These are phyloP conservation scores for Acaromyces ingoldii DNA, from an alignment of 1,284 basidiomycete genomes.

Conservation along the genomic window DNA sequence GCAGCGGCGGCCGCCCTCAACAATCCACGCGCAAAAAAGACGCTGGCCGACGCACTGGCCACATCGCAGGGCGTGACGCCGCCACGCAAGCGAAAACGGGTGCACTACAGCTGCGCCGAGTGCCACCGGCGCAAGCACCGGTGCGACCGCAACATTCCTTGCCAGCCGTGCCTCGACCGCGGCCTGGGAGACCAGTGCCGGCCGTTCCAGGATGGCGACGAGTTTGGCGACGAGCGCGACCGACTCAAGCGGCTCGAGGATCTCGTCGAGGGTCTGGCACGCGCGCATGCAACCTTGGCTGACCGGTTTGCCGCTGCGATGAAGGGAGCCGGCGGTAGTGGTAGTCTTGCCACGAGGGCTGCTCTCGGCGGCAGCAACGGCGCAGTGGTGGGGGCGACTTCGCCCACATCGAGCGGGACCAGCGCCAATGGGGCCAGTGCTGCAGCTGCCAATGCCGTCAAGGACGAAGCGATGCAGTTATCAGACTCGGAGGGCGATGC, in stretches of 20 bases:
- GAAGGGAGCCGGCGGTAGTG: neutral
- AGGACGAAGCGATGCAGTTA: too few species aligned
- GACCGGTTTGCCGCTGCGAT: conserved; percentile 30
- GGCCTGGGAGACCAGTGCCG: conserved; percentile 40
- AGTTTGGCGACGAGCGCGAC: conserved; percentile 43
- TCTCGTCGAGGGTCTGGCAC: conserved; percentile 43
- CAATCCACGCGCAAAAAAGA: conserved; percentile 3
- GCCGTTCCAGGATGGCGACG: conserved; percentile 42
- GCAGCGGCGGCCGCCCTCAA: too few species aligned
- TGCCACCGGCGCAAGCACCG: conserved; percentile 44
- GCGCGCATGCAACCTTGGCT: conserved; percentile 36
- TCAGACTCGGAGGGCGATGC: neutral
- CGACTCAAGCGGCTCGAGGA: conserved; percentile 43
- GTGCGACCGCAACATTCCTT: conserved; percentile 44
- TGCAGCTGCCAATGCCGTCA: neutral
- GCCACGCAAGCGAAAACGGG: conserved; percentile 16
- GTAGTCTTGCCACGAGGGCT: neutral
- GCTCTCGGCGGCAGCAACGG: neutral
- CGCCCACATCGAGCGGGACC: too few species aligned
- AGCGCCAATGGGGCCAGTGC: neutral
- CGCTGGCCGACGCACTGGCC: neutral
- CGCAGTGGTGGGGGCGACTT: neutral
- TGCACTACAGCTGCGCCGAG: conserved; percentile 47
- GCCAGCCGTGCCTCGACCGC: conserved; percentile 43
- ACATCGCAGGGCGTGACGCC: conserved; percentile 2